Conservation (phyloP, 768 basidiomycete genomes). For the Podaxis pistillaris region DNA sequence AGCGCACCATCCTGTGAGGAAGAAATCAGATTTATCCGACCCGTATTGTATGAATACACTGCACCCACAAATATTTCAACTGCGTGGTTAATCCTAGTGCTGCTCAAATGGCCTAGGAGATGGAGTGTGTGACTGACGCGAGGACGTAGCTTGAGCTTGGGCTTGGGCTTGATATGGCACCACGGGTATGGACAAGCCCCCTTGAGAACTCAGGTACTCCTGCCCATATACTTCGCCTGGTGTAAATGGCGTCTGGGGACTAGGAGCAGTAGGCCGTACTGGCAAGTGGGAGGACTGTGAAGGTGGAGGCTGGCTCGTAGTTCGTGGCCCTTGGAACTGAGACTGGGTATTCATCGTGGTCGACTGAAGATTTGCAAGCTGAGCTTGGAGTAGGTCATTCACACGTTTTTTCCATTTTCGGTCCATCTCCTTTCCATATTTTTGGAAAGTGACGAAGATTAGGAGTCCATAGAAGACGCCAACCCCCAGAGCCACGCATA, state of each 20-base stretch:
- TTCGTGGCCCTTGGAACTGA: neutral
- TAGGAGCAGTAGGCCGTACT: neutral
- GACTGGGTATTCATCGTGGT: neutral
- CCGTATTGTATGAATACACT: too few species aligned
- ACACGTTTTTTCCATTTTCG: neutral
- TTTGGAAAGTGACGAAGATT: slow-evolving; percentile 42
- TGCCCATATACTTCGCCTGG: too few species aligned
- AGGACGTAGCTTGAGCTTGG: neutral
- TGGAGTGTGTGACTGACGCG: neutral
- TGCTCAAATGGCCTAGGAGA: neutral
- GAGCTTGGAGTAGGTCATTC: neutral
- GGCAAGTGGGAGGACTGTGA: neutral
- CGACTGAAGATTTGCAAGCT: neutral
- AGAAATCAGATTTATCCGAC: too few species aligned
- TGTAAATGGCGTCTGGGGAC: neutral
- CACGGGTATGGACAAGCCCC: neutral
- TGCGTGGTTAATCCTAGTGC: neutral
- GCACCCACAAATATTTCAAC: too few species aligned
- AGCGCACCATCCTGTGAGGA: too few species aligned
- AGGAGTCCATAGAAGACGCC: slow-evolving; percentile 44
- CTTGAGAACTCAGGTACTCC: too few species aligned
- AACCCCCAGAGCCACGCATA: slow-evolving; percentile 40
- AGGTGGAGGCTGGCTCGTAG: neutral
- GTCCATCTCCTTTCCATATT: slow-evolving; percentile 35
- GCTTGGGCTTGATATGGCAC: neutral